phyloP scores from a whole-genome alignment of 108 stramenopile genomes.

The Tribonema minus region DNA sequence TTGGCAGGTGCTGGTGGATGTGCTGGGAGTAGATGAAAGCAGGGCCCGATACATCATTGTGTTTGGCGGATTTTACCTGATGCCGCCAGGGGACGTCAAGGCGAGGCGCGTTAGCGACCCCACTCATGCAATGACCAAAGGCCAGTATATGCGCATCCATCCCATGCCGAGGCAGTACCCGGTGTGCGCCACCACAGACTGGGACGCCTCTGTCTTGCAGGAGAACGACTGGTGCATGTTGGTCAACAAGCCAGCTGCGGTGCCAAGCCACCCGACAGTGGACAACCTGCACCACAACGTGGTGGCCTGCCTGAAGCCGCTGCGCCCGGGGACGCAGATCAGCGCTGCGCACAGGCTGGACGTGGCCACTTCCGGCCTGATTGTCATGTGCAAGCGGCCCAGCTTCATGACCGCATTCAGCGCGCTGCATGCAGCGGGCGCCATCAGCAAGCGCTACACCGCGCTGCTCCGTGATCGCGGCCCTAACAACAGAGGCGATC shows the following conservation, averaged over 20 bases:
- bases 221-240: conserved; percentile 1
- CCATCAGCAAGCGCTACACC: background rate
- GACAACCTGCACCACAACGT: conserved; percentile 23
- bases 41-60: background rate
- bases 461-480: background rate
- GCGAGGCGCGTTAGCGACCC: background rate
- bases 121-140: background rate
- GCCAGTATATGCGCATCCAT: conserved; percentile 7
- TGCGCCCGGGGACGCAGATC: conserved; percentile 2
- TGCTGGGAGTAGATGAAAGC: background rate
- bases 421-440: background rate
- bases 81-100: background rate
- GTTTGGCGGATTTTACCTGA: background rate
- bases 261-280: conserved; percentile 8
- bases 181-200: conserved; percentile 1
- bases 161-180: conserved; percentile 1
- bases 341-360: conserved; percentile 11
- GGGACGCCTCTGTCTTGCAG: conserved; percentile 8
- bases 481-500: too few relatives aligned
- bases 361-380: conserved; percentile 15
- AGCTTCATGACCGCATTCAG: background rate
- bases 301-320: background rate
- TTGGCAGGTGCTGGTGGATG: background rate
- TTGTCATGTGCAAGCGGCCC: background rate
- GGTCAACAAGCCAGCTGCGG: conserved; percentile 21